Percentiles rank a stretch among this genome's conserved stretches.
These are phyloP conservation scores for Tetracladium setigerum DNA, from an alignment of 495 filamentous ascomycete genomes.

Conservation along the genomic window DNA sequence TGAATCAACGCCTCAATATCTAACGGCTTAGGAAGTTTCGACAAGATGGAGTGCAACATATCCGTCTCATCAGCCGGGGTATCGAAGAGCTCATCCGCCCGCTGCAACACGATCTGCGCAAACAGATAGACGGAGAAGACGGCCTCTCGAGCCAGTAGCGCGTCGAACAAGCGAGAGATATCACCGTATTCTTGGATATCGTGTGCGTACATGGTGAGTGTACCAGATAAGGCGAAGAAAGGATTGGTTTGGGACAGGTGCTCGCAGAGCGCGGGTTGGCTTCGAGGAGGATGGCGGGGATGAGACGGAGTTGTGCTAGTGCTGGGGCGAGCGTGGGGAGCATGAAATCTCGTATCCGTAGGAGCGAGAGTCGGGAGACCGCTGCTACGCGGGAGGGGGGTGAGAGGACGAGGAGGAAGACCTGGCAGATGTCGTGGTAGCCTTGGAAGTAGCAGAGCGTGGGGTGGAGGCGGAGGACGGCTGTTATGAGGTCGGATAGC, in stretches of 20 bases:
- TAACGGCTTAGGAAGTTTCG: slow-evolving; percentile 78
- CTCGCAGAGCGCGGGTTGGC: slow-evolving; percentile 57
- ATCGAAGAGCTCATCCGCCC: slow-evolving; percentile 73
- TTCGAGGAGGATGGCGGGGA: slow-evolving; percentile 69
- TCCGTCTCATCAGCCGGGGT: slow-evolving; percentile 81
- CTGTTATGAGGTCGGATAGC: slow-evolving; percentile 66
- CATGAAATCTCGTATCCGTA: slow-evolving; percentile 97
- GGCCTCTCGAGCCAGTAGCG: slow-evolving; percentile 75
- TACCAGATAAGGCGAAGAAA: slow-evolving; percentile 87
- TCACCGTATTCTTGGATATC: slow-evolving; percentile 85
- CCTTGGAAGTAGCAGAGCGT: slow-evolving; percentile 95
- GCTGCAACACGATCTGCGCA: slow-evolving; percentile 74
- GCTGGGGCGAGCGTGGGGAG: slow-evolving; percentile 79
- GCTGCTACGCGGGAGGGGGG: slow-evolving; percentile 43
- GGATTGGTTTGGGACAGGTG: slow-evolving; percentile 75
- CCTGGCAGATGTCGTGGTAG: slow-evolving; percentile 97
- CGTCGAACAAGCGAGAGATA: slow-evolving; percentile 86
- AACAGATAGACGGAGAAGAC: slow-evolving; percentile 87
- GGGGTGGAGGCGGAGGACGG: slow-evolving; percentile 71
- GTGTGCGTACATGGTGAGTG: slow-evolving; percentile 91
- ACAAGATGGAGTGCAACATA: slow-evolving; percentile 84
- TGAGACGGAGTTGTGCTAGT: slow-evolving; percentile 70
- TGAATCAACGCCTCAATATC: slow-evolving; percentile 72
- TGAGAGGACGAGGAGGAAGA: slow-evolving; percentile 81
- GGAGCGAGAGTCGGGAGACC: slow-evolving; percentile 71